phyloP scores from a whole-genome alignment of 2,329 filamentous ascomycete genomes.

The Fusarium solani-melongenae region DNA sequence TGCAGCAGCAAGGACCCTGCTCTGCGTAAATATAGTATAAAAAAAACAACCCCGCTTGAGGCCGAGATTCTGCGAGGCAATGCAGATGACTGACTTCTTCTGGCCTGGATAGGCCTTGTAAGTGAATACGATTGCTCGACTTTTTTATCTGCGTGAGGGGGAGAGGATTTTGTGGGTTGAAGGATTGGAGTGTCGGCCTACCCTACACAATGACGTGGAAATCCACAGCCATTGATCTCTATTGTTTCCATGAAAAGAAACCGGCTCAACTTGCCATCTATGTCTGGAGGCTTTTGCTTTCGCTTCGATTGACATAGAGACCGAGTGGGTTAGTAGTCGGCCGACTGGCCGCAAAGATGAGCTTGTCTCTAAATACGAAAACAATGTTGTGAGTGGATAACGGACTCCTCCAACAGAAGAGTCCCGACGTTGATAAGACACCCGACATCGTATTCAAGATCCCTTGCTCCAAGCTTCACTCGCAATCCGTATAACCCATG shows the following conservation, averaged over 20 bases:
- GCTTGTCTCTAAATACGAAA: not conserved
- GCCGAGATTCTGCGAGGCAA: slow-evolving; percentile 18
- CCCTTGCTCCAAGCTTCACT: not conserved
- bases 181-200: not conserved
- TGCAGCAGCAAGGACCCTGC: slow-evolving; percentile 24
- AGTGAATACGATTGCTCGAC: not conserved
- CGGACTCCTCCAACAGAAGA: not conserved
- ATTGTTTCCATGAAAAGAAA: not conserved
- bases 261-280: not conserved
- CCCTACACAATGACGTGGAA: not conserved
- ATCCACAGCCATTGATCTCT: not conserved
- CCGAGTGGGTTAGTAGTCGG: not conserved
- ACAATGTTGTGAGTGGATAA: not conserved
- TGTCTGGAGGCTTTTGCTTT: not conserved
- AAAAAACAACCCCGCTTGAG: slow-evolving; percentile 12
- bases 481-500: not conserved
- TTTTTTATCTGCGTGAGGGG: not conserved
- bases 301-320: not conserved
- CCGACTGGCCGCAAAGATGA: too few relatives aligned
- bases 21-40: slow-evolving; percentile 32
- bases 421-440: not conserved
- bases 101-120: not conserved
- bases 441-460: not conserved
- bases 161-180: not conserved
- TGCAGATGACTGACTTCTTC: not conserved